Percentiles rank a stretch among this genome's conserved stretches.
Evolutionary conservation across 2,329 filamentous ascomycete species (phyloP).

Genomic region (Phoma herbarum): DNA sequence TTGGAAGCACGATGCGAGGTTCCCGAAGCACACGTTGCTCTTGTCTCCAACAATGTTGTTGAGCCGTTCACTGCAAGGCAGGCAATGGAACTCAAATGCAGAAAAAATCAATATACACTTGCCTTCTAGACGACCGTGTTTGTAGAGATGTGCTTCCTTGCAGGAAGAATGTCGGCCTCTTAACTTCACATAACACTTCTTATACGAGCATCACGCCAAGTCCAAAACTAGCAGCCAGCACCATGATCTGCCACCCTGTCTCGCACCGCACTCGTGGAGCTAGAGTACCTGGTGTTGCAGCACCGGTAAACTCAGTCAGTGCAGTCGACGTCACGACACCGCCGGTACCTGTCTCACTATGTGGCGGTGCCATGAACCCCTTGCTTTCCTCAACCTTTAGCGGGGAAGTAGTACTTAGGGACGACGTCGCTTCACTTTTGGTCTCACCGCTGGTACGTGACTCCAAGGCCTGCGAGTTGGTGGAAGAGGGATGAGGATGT

Average conservation of each 20-base stretch:
- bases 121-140: too few species aligned
- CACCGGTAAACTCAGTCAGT: slow-evolving; percentile 7
- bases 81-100: too few species aligned
- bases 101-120: too few species aligned
- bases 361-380: slow-evolving; percentile 12
- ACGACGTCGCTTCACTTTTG: neutral
- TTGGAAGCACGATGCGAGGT: too few species aligned
- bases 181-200: neutral
- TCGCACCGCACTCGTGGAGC: neutral
- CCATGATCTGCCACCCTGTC: neutral
- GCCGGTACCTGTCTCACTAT: neutral
- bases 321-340: neutral
- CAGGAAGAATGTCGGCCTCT: too few species aligned
- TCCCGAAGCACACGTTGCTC: too few species aligned
- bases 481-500: neutral
- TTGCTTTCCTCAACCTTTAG: slow-evolving; percentile 9
- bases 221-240: neutral
- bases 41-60: too few species aligned
- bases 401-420: neutral
- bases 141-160: too few species aligned
- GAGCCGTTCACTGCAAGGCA: too few species aligned
- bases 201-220: neutral
- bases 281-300: neutral
- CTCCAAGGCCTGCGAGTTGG: neutral
- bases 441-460: neutral